Conservation (phyloP, 352 stramenopile genomes). For the Pythium plurisporium region DNA sequence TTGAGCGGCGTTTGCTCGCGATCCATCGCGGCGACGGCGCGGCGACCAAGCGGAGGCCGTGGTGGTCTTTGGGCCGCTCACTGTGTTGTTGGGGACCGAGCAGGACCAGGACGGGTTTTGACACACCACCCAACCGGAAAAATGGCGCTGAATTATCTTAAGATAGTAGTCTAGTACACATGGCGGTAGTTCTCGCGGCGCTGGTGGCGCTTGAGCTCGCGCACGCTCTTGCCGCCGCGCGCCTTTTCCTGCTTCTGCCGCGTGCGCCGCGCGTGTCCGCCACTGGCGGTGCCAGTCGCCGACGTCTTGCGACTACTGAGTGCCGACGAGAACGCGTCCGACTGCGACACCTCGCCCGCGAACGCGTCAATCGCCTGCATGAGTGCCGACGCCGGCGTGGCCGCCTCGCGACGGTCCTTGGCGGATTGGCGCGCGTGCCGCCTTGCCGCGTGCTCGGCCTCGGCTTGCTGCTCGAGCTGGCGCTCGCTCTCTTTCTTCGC, state of each 20-base stretch:
- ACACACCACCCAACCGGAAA: not conserved
- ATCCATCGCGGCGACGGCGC: conserved; percentile 37
- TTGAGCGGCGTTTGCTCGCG: conserved; percentile 68
- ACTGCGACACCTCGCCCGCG: conserved; percentile 45
- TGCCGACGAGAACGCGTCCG: conserved; percentile 23
- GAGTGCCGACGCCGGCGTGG: conserved; percentile 39
- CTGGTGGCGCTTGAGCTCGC: conserved; percentile 38
- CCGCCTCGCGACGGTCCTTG: conserved; percentile 3
- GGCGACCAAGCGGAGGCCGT: too few relatives aligned
- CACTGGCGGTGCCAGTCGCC: conserved; percentile 18
- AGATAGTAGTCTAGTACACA: conserved; percentile 37
- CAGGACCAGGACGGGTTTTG: not conserved
- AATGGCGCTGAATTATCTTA: not conserved
- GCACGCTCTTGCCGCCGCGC: conserved; percentile 24
- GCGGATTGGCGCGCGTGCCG: conserved; percentile 27
- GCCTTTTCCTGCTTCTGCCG: conserved; percentile 45
- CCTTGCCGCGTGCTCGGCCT: conserved; percentile 23
- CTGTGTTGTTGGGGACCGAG: too few relatives aligned
- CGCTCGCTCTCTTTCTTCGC: conserved; percentile 43
- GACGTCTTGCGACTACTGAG: not conserved
- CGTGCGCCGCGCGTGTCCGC: conserved; percentile 32
- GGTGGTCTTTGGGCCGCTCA: too few relatives aligned
- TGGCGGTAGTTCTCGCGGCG: conserved; percentile 63
- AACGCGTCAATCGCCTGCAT: conserved; percentile 62
- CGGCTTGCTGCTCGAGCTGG: conserved; percentile 27